Evolutionary conservation across 192 early-diverging fungal species (phyloP).

Genomic region (Kappamyces sp.): DNA sequence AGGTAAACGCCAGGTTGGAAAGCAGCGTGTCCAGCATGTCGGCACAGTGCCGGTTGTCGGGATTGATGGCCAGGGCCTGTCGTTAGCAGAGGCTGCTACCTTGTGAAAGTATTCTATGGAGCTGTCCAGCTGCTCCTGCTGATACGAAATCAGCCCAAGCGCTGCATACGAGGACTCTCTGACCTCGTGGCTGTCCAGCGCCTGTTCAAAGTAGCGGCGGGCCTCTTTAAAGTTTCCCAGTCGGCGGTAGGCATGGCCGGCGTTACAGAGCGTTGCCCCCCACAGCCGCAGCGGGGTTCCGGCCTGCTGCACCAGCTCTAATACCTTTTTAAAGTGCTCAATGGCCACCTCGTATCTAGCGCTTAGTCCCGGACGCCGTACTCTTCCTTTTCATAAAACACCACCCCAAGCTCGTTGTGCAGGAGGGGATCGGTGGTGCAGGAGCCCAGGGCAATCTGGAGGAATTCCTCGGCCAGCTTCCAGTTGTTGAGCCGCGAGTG

Average conservation of each 20-base stretch:
- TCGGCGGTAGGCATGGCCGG: slow-evolving; percentile 60
- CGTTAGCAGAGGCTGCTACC: background rate
- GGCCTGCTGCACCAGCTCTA: slow-evolving; percentile 39
- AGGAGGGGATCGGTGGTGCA: slow-evolving; percentile 62
- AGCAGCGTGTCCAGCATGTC: slow-evolving; percentile 9
- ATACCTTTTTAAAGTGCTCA: slow-evolving; percentile 42
- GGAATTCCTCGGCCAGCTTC: slow-evolving; percentile 54
- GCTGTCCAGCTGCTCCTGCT: background rate
- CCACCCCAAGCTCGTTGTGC: slow-evolving; percentile 66
- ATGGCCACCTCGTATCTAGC: slow-evolving; percentile 50
- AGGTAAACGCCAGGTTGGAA: background rate
- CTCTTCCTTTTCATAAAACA: slow-evolving; percentile 45
- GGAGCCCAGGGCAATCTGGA: slow-evolving; percentile 41
- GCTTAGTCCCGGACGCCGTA: slow-evolving; percentile 20
- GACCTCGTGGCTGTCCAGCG: background rate
- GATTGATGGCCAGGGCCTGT: slow-evolving; percentile 10
- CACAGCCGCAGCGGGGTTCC: slow-evolving; percentile 39
- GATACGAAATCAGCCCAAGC: background rate
- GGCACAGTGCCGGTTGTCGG: slow-evolving; percentile 1
- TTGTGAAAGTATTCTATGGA: slow-evolving; percentile 6
- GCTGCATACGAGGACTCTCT: slow-evolving; percentile 10
- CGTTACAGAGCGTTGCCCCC: slow-evolving; percentile 59
- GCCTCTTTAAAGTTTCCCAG: slow-evolving; percentile 40
- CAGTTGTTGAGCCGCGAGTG: slow-evolving; percentile 55
- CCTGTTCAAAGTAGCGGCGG: background rate